phyloP scores from a whole-genome alignment of 768 basidiomycete genomes.

The Amanita pseudoporphyria region DNA sequence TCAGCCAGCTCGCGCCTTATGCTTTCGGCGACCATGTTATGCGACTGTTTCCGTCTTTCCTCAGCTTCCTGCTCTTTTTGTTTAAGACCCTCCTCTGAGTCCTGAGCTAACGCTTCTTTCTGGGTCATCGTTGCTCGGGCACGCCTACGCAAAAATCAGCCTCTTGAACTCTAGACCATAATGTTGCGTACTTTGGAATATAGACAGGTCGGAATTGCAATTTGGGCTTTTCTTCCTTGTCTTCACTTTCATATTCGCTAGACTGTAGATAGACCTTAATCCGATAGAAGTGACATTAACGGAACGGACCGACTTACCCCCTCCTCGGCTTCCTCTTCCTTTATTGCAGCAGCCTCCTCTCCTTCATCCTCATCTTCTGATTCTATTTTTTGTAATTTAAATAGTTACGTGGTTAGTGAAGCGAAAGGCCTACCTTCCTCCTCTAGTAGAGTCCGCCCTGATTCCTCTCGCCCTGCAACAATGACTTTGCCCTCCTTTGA shows the following conservation, averaged over 20 bases:
- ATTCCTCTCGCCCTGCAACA: slow-evolving; percentile 71
- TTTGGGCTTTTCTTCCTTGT: slow-evolving; percentile 64
- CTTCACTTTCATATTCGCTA: slow-evolving; percentile 79
- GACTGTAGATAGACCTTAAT: slow-evolving; percentile 37
- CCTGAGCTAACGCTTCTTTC: slow-evolving; percentile 54
- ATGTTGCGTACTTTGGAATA: slow-evolving; percentile 71
- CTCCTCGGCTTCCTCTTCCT: slow-evolving; percentile 18
- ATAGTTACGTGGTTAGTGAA: slow-evolving; percentile 8
- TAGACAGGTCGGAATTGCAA: slow-evolving; percentile 87
- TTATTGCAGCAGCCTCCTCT: slow-evolving; percentile 16
- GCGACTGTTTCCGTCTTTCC: slow-evolving; percentile 79
- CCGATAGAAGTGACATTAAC: not conserved
- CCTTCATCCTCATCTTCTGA: slow-evolving; percentile 11
- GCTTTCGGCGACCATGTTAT: slow-evolving; percentile 90
- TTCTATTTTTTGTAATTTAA: slow-evolving; percentile 7
- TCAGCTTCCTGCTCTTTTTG: slow-evolving; percentile 69
- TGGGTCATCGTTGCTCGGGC: slow-evolving; percentile 67
- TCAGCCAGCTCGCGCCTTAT: slow-evolving; percentile 86
- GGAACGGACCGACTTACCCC: slow-evolving; percentile 29
- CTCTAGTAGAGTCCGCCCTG: slow-evolving; percentile 61
- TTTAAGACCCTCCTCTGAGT: slow-evolving; percentile 65
- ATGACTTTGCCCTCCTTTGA: slow-evolving; percentile 74
- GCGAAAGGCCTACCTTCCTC: slow-evolving; percentile 28
- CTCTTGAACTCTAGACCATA: not conserved
- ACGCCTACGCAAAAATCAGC: slow-evolving; percentile 38